Percentiles rank a stretch among this genome's conserved stretches.
Evolutionary conservation across 2,329 filamentous ascomycete species (phyloP).

Genomic region (Penicillium sp.): DNA sequence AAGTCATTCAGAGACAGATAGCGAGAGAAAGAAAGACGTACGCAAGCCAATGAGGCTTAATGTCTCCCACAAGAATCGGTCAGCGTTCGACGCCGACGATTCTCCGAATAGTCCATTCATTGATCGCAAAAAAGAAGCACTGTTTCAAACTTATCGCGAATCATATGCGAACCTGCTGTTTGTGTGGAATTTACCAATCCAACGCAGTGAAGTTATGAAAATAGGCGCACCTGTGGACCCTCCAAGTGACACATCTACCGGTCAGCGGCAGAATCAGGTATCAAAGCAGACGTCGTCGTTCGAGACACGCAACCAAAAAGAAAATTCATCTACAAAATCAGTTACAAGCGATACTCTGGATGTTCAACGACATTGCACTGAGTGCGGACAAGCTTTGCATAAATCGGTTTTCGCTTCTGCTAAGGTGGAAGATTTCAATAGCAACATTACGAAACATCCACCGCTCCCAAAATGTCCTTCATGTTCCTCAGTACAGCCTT

Average conservation of each 20-base stretch:
- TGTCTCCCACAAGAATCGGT: slow-evolving; percentile 54
- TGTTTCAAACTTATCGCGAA: slow-evolving; percentile 52
- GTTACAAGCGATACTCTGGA: slow-evolving; percentile 26
- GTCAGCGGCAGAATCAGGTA: slow-evolving; percentile 19
- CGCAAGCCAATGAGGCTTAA: slow-evolving; percentile 38
- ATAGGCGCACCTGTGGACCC: slow-evolving; percentile 45
- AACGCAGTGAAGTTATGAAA: slow-evolving; percentile 57
- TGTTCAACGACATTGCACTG: slow-evolving; percentile 40
- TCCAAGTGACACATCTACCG: slow-evolving; percentile 22
- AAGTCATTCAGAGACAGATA: slow-evolving; percentile 37
- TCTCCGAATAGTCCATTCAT: slow-evolving; percentile 46
- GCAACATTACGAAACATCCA: slow-evolving; percentile 18
- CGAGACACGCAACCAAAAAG: slow-evolving; percentile 15
- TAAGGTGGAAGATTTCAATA: slow-evolving; percentile 19
- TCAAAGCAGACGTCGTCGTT: slow-evolving; percentile 22
- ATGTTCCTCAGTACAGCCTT: slow-evolving; percentile 32
- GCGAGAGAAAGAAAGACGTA: slow-evolving; percentile 27
- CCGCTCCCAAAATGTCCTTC: slow-evolving; percentile 28
- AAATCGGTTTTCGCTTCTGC: slow-evolving; percentile 33
- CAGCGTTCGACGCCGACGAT: slow-evolving; percentile 53
- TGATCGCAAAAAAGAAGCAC: slow-evolving; percentile 44
- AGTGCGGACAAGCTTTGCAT: slow-evolving; percentile 36
- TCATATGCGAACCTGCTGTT: slow-evolving; percentile 57
- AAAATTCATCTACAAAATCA: slow-evolving; percentile 9
- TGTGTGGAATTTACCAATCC: slow-evolving; percentile 54